Conservation (phyloP, 108 stramenopile genomes). For the Cyclotella kingstonii region DNA sequence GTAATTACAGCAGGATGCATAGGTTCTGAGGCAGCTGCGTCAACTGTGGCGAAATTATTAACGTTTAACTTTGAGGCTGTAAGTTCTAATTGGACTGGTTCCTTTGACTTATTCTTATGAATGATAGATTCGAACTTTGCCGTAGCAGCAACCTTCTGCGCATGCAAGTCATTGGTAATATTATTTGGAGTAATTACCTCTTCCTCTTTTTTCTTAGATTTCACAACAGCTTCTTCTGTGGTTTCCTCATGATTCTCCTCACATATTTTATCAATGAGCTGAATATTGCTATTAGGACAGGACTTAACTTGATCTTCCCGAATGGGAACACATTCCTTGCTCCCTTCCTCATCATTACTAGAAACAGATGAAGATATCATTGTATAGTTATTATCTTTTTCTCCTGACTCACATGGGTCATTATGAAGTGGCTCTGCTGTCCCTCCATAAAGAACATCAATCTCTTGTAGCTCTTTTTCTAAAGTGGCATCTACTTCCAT, state of each 20-base stretch:
- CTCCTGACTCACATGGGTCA: not conserved
- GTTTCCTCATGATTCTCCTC: not conserved
- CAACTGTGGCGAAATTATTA: not conserved
- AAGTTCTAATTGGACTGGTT: slow-evolving; percentile 1
- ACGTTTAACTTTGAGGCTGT: not conserved
- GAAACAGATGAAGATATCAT: not conserved
- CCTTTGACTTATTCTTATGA: slow-evolving; percentile 9
- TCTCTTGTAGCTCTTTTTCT: slow-evolving; percentile 3
- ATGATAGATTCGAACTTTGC: slow-evolving; percentile 24
- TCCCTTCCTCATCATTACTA: too few relatives aligned
- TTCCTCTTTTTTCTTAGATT: not conserved
- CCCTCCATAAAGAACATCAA: too few relatives aligned
- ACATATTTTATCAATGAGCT: too few relatives aligned
- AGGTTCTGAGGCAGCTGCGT: slow-evolving; percentile 49
- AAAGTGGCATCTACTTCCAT: slow-evolving; percentile 9
- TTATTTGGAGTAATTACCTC: not conserved
- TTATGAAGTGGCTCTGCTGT: too few relatives aligned
- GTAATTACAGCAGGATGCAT: slow-evolving; percentile 63
- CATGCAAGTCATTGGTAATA: not conserved
- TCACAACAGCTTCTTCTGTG: not conserved
- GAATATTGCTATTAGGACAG: too few relatives aligned
- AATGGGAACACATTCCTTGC: too few relatives aligned
- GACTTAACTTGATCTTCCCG: too few relatives aligned
- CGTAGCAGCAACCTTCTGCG: slow-evolving; percentile 14
- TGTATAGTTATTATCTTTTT: not conserved